Conservation (phyloP, 2,329 filamentous ascomycete species). For the Onygena corvina region DNA sequence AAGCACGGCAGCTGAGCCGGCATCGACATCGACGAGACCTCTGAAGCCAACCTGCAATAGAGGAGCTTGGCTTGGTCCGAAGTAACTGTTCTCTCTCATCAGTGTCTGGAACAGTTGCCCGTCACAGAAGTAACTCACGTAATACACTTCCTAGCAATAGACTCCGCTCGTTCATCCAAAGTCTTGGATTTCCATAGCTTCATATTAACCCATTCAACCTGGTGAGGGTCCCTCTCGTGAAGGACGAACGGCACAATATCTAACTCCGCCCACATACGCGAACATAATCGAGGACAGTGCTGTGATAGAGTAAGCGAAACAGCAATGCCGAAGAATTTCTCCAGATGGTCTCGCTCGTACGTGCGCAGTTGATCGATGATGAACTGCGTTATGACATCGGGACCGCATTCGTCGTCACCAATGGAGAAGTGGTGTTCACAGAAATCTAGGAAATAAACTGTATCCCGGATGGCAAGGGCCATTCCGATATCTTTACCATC, state of each 20-base stretch:
- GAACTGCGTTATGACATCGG: constrained; percentile 45
- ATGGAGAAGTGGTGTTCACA: constrained; percentile 48
- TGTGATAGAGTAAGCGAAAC: constrained; percentile 49
- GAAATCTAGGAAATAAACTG: constrained; percentile 63
- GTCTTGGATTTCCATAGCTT: constrained; percentile 43
- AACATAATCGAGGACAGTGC: constrained; percentile 53
- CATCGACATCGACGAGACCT: constrained; percentile 60
- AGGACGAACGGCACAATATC: constrained; percentile 64
- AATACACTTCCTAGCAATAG: constrained; percentile 66
- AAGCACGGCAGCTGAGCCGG: constrained; percentile 51
- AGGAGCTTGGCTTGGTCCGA: constrained; percentile 60
- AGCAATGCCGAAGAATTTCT: constrained; percentile 66
- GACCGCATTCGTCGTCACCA: constrained; percentile 26
- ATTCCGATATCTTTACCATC: constrained; percentile 42
- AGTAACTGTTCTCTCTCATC: constrained; percentile 40
- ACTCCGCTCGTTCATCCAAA: constrained; percentile 73
- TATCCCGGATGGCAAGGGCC: constrained; percentile 60
- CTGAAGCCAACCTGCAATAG: constrained; percentile 54
- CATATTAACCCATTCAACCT: constrained; percentile 19
- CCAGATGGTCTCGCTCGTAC: constrained; percentile 54
- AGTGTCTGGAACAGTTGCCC: constrained; percentile 6
- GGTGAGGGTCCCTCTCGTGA: constrained; percentile 23
- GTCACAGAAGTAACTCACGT: constrained; percentile 40
- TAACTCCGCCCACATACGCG: constrained; percentile 61
- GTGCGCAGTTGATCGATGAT: constrained; percentile 45